Conservation (phyloP, 106 monocot species). For the Acorus calamus region DNA sequence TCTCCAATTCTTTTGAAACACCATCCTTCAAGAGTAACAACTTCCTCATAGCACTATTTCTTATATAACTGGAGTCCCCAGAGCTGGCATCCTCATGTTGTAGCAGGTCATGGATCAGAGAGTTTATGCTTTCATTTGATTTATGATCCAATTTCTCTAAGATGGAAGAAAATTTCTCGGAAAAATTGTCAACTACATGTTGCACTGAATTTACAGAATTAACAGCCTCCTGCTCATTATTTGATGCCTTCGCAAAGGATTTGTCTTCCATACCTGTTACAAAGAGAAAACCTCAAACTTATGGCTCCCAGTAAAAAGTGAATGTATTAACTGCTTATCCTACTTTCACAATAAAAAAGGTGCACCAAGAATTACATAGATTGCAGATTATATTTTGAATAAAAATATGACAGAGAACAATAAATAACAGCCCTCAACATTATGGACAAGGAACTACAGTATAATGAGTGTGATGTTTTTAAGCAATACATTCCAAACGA, state of each 20-base stretch:
- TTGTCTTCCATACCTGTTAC: constrained; percentile 40
- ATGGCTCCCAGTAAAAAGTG: neutral
- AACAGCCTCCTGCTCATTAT: constrained; percentile 20
- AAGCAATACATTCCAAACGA: too few species aligned
- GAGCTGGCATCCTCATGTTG: constrained; percentile 54
- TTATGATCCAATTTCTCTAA: constrained; percentile 25
- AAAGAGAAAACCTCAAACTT: constrained; percentile 5
- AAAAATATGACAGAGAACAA: neutral
- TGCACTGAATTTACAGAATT: constrained; percentile 10
- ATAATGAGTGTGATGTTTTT: too few species aligned
- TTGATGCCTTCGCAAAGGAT: constrained; percentile 11
- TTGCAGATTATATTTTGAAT: constrained; percentile 2
- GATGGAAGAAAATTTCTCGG: constrained; percentile 22
- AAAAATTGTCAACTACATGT: constrained; percentile 7
- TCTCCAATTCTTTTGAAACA: constrained; percentile 68
- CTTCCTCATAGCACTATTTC: constrained; percentile 26
- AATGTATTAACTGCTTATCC: too few species aligned
- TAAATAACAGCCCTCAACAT: too few species aligned
- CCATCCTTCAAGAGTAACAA: constrained; percentile 43
- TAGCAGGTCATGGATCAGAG: constrained; percentile 42
- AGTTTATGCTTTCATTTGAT: constrained; percentile 19
- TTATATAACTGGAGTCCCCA: constrained; percentile 41
- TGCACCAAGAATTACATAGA: neutral
- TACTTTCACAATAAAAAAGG: too few species aligned
- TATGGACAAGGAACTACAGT: too few species aligned